phyloP scores from a whole-genome alignment of 2,329 filamentous ascomycete genomes.

The Calonectria pseudoreteaudii region DNA sequence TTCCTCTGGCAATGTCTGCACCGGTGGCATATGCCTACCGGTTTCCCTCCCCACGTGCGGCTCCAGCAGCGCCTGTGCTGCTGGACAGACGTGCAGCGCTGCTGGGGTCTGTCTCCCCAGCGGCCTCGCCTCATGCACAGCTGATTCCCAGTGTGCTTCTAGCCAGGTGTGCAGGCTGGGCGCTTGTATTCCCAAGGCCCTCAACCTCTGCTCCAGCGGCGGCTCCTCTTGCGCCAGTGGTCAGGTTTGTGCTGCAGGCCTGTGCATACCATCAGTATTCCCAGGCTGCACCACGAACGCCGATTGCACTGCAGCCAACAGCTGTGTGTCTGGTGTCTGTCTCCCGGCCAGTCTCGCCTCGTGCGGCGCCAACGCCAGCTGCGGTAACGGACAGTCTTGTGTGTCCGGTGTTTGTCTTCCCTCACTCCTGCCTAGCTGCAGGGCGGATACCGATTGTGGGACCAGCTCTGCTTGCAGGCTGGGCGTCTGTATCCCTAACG shows the following conservation, averaged over 20 bases:
- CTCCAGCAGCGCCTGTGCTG: background rate
- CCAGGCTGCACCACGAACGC: slow-evolving; percentile 1
- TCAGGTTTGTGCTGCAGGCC: background rate
- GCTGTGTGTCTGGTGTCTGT: slow-evolving; percentile 15
- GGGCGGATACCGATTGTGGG: slow-evolving; percentile 5
- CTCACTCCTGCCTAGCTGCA: background rate
- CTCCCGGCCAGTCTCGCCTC: background rate
- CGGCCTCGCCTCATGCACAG: background rate
- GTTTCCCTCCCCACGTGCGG: background rate
- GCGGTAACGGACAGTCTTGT: slow-evolving; percentile 14
- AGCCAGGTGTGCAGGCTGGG: slow-evolving; percentile 14
- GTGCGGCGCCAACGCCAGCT: background rate
- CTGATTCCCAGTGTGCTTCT: slow-evolving; percentile 17
- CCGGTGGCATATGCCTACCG: slow-evolving; percentile 17
- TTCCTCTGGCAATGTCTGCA: slow-evolving; percentile 1
- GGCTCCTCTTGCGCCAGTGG: background rate
- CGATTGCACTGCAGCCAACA: slow-evolving; percentile 13
- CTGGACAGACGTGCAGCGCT: background rate
- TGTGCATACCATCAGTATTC: slow-evolving; percentile 6
- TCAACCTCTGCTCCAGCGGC: background rate
- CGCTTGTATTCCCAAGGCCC: background rate
- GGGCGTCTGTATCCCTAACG: slow-evolving; percentile 13
- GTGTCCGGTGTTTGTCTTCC: slow-evolving; percentile 19
- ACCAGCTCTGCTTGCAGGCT: slow-evolving; percentile 15
- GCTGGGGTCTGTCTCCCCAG: slow-evolving; percentile 18